Base-by-base conservation (phyloP, 768 basidiomycete species). In the Tricholoma terreum region DNA sequence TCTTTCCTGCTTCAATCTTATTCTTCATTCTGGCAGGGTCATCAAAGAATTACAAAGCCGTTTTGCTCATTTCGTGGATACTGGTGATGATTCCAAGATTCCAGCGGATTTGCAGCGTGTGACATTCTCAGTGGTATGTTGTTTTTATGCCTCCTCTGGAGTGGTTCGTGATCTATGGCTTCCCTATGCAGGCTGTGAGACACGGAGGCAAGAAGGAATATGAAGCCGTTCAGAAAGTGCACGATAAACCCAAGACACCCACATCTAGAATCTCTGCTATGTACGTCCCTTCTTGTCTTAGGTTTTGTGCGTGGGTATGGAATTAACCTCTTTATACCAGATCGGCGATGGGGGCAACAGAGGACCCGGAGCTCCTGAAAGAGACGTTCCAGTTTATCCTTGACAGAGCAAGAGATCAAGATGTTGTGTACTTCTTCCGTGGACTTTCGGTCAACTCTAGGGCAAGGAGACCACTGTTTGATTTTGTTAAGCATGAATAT, bases 161-260 rank as follows among this genome's bases (percentile, higher is more conserved):
- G 15, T 43, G 24, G 30, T 36, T 52, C 35, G 19, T 50, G 17
- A 35, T 53, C 38, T 54, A 31, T 54, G 65, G 24, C 36, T 40
- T 21, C 45, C 8, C 31, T 36, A 42, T 48, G 33, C 58, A 90
- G 85, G 86, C 86, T 52, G 88, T 92, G 55, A 79, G 81, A 67
- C 74, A 90, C 64, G 92, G 91, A 38, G 91, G 92, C 19, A 72
- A 72, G 33, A 75, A 73, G 22, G 94, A 95, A 66, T 96, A 86
- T 64, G 83, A 91, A 33, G 85, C 86, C 35, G 77, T 89, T 40
- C 78, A 85, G 63, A 76, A 77, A 58, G 79, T 94, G 33, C 85
- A 86, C 66, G 81, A 85, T 63, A 84, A 87, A 56, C 84, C 89
- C 12, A 80, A 82, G 60, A 91, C 90, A 19, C 89, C 94, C 0